Percentiles rank a stretch among this genome's conserved stretches.
Evolutionary conservation across 768 basidiomycete genomes (phyloP).

Genomic region (Rhodotorula sphaerocarpa): DNA sequence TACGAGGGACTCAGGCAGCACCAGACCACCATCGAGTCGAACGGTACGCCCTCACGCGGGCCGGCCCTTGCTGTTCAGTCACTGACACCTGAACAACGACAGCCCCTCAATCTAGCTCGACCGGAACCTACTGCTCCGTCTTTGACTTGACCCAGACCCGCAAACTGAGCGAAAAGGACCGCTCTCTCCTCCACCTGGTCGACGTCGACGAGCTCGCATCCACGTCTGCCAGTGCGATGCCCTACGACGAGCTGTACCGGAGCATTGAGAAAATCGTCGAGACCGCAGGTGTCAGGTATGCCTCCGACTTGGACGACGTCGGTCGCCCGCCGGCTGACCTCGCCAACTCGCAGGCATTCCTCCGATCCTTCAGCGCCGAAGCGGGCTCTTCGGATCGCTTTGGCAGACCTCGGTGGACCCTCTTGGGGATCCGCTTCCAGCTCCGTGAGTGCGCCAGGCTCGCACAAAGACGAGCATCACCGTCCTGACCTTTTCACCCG

Average conservation of each 20-base stretch:
- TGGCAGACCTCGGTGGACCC: constrained; percentile 43
- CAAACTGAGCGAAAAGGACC: constrained; percentile 51
- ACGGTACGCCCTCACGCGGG: neutral
- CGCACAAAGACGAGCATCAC: neutral
- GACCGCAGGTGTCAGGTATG: constrained; percentile 10
- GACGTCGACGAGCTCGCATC: constrained; percentile 32
- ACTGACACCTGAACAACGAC: neutral
- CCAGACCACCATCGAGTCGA: constrained; percentile 59
- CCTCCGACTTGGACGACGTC: too few species aligned
- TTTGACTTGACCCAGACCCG: constrained; percentile 67
- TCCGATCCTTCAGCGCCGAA: constrained; percentile 6
- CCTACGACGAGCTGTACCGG: constrained; percentile 19
- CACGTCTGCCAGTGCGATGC: neutral
- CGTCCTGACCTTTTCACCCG: neutral
- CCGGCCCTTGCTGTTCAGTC: too few species aligned
- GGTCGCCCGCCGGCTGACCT: too few species aligned
- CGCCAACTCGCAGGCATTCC: constrained; percentile 1
- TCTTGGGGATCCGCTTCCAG: constrained; percentile 40
- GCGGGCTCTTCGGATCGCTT: constrained; percentile 39
- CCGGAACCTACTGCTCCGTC: constrained; percentile 57
- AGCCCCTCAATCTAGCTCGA: constrained; percentile 40
- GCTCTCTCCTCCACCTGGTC: constrained; percentile 47
- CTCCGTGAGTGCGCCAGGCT: constrained; percentile 28
- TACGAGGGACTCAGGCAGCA: constrained; percentile 91
- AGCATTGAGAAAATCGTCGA: constrained; percentile 11